A percentile compares a stretch with the other conserved stretches of the same genome.
These are phyloP conservation scores for Evansstolkia leycettana DNA, from an alignment of 495 filamentous ascomycete genomes.

Conservation along the genomic window DNA sequence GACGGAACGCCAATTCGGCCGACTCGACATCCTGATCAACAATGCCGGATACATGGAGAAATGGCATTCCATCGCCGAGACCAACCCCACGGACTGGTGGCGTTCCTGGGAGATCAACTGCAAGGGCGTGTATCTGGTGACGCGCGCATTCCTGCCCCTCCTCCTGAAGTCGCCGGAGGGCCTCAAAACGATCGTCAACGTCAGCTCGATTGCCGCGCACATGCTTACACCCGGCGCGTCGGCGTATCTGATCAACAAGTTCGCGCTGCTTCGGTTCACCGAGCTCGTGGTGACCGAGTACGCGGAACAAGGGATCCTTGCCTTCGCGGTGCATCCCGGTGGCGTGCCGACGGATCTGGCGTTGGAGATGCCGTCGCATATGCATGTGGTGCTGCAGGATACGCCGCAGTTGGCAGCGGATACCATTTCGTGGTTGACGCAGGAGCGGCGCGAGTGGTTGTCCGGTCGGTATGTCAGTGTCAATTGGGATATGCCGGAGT, in stretches of 20 bases:
- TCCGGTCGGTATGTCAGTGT: constrained; percentile 28
- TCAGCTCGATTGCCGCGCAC: constrained; percentile 31
- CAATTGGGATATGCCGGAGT: constrained; percentile 36
- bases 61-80: constrained; percentile 24
- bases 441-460: constrained; percentile 35
- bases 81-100: constrained; percentile 35
- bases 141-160: constrained; percentile 19
- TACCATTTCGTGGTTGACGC: constrained; percentile 32
- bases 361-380: constrained; percentile 7
- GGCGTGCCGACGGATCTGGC: constrained; percentile 34
- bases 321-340: constrained; percentile 38
- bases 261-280: constrained; percentile 35
- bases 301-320: constrained; percentile 29
- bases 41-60: constrained; percentile 35
- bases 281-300: constrained; percentile 27
- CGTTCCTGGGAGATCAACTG: constrained; percentile 28
- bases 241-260: constrained; percentile 34
- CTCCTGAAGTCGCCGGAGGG: background rate
- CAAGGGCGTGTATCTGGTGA: constrained; percentile 28
- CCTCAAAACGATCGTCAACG: constrained; percentile 34
- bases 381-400: constrained; percentile 24
- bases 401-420: constrained; percentile 31
- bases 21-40: constrained; percentile 42
- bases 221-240: constrained; percentile 11
- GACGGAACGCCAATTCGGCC: constrained; percentile 17